Percentiles rank a stretch among this genome's conserved stretches.
These are phyloP conservation scores for Nemania sp. DNA, from an alignment of 2,329 filamentous ascomycete species.

Conservation along the genomic window DNA sequence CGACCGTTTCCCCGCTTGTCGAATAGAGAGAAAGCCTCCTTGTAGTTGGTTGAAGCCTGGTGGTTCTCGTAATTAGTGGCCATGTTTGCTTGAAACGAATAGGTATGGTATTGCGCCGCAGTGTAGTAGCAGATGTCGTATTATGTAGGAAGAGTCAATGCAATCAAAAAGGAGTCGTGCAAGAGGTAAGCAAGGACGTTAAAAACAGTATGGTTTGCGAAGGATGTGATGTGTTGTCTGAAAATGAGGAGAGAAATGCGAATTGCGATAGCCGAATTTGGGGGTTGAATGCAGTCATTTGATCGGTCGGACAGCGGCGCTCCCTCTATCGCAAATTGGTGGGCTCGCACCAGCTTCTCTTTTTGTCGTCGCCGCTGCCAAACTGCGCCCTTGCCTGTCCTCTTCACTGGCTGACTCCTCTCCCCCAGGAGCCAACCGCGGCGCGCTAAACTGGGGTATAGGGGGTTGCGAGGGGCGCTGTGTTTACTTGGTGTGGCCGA, in stretches of 20 bases:
- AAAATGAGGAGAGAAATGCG: conserved; percentile 9
- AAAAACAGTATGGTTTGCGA: conserved; percentile 8
- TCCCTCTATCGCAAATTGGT: conserved; percentile 26
- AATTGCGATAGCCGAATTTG: conserved; percentile 30
- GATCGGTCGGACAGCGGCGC: conserved; percentile 29
- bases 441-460: conserved; percentile 48
- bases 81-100: conserved; percentile 42
- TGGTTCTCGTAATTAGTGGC: conserved; percentile 50
- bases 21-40: conserved; percentile 99
- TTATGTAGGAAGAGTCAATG: conserved; percentile 16
- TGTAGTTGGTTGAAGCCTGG: conserved; percentile 95
- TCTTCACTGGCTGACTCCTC: conserved; percentile 42
- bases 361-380: conserved; percentile 26
- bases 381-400: conserved; percentile 12
- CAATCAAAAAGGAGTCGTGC: conserved; percentile 24
- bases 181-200: neutral
- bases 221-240: conserved; percentile 20
- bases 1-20: conserved; percentile 98
- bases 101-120: conserved; percentile 23
- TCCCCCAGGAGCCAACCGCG: conserved; percentile 33
- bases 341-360: conserved; percentile 32
- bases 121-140: conserved; percentile 31
- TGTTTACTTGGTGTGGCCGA: conserved; percentile 42
- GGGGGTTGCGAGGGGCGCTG: conserved; percentile 47
- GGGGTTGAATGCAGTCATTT: conserved; percentile 20